Evolutionary conservation across 306 rosid genomes (phyloP).

Genomic region (Urtica urens): DNA sequence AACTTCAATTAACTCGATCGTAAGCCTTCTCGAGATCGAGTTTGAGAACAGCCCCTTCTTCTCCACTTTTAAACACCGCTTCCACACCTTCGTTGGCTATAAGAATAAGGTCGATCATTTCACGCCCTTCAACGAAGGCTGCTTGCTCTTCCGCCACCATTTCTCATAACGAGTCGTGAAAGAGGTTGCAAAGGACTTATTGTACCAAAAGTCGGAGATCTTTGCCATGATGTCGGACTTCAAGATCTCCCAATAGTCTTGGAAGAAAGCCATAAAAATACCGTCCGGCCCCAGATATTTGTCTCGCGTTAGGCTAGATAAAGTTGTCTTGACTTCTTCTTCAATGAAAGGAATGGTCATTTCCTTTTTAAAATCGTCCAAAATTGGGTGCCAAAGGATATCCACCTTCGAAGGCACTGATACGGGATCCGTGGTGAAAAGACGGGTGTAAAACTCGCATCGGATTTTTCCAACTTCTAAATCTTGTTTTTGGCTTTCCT

Average conservation of each 20-base stretch:
- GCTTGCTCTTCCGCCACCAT: neutral
- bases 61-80: neutral
- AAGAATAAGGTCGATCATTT: neutral
- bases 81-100: neutral
- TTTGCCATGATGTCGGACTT: neutral
- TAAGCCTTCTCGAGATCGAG: too few relatives aligned
- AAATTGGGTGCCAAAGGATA: too few relatives aligned
- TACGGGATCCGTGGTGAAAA: too few relatives aligned
- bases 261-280: neutral
- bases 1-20: neutral
- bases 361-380: too few relatives aligned
- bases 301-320: neutral
- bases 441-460: too few relatives aligned
- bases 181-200: neutral
- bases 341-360: too few relatives aligned
- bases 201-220: neutral
- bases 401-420: too few relatives aligned
- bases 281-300: neutral
- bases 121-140: too few relatives aligned
- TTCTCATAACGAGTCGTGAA: too few relatives aligned
- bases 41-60: too few relatives aligned
- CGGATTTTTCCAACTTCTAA: too few relatives aligned
- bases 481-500: too few relatives aligned
- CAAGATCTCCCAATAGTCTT: neutral
- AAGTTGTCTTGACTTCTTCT: neutral